phyloP scores from a whole-genome alignment of 495 filamentous ascomycete species.

The Xylaria curta region DNA sequence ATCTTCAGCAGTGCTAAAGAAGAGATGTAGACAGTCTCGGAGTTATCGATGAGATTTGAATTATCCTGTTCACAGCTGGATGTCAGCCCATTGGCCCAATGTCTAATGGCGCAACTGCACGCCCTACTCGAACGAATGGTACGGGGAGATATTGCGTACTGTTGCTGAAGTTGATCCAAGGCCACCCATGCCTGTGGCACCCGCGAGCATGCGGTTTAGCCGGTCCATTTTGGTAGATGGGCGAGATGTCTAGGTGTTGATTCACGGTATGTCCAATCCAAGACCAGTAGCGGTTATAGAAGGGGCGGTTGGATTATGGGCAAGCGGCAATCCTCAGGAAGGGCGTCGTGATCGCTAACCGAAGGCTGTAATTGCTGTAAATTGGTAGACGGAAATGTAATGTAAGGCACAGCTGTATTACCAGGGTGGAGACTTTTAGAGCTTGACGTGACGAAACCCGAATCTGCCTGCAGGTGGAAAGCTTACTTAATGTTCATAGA shows the following conservation, averaged over 20 bases:
- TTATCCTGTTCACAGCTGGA: constrained; percentile 68
- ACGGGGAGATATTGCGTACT: constrained; percentile 59
- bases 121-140: neutral
- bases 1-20: constrained; percentile 97
- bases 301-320: neutral
- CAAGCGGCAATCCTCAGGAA: neutral
- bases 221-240: constrained; percentile 76
- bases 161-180: constrained; percentile 74
- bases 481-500: neutral
- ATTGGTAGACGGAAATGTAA: neutral
- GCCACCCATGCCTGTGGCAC: constrained; percentile 77
- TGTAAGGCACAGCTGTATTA: constrained; percentile 9
- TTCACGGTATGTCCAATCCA: neutral
- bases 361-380: neutral
- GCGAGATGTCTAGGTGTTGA: no score
- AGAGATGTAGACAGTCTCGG: constrained; percentile 98
- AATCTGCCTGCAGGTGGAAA: constrained; percentile 23
- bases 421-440: neutral
- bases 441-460: constrained; percentile 27
- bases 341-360: neutral
- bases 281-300: neutral
- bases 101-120: neutral
- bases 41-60: constrained; percentile 91
- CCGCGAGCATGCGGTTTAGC: constrained; percentile 80
- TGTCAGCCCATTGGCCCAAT: constrained; percentile 23